Conservation (phyloP, 257 asterid genomes). For the Ophiorrhiza pumila region DNA sequence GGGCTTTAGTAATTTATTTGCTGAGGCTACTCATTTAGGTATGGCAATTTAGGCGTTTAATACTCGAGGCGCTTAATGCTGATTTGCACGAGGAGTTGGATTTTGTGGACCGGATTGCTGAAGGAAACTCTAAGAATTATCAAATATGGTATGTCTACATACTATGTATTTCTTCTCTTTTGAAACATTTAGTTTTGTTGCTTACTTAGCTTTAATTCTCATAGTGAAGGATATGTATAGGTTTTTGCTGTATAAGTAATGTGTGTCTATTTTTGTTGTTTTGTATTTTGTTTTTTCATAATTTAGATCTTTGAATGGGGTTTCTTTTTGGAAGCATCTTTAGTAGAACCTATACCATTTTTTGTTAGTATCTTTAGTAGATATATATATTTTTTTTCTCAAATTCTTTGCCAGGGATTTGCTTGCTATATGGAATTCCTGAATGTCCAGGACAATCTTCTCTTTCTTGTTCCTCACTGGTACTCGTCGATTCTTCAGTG, state of each 20-base stretch:
- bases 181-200: neutral
- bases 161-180: neutral
- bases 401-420: neutral
- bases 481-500: too few species aligned
- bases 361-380: too few species aligned
- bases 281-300: neutral
- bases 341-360: neutral
- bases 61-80: constrained; percentile 66
- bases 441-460: too few species aligned
- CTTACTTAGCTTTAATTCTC: neutral
- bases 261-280: neutral
- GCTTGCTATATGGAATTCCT: too few species aligned
- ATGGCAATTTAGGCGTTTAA: constrained; percentile 92
- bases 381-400: too few species aligned
- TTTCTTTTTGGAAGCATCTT: neutral
- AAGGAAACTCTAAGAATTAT: constrained; percentile 74
- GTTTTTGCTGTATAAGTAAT: neutral
- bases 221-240: neutral
- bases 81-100: constrained; percentile 66
- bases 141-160: constrained; percentile 69
- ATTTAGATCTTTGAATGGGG: neutral
- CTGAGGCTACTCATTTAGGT: constrained; percentile 39
- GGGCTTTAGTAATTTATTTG: constrained; percentile 16
- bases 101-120: constrained; percentile 54
- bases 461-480: too few species aligned